phyloP scores from a whole-genome alignment of 495 filamentous ascomycete genomes.

The Lichina pygmaea region DNA sequence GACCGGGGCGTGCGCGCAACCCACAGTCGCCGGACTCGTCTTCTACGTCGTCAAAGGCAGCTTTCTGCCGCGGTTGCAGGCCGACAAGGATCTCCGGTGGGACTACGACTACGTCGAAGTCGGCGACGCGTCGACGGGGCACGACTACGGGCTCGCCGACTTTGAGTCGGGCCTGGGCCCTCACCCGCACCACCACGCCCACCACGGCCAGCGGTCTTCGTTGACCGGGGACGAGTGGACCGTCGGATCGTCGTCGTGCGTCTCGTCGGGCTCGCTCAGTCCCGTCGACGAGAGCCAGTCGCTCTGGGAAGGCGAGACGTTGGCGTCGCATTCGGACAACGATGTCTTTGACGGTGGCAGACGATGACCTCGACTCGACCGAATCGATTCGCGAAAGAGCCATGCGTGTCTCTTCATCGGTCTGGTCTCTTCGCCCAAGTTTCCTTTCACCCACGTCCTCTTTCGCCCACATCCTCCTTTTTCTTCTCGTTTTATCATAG shows the following conservation, averaged over 20 bases:
- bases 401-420: no score
- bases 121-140: slow-evolving; percentile 25
- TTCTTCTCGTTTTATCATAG: no score
- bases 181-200: slow-evolving; percentile 17
- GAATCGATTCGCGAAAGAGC: no score
- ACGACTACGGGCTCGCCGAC: slow-evolving; percentile 27
- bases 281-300: slow-evolving; percentile 32
- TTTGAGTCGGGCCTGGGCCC: slow-evolving; percentile 4
- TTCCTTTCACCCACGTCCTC: no score
- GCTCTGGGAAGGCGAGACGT: slow-evolving; percentile 31
- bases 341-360: not conserved
- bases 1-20: not conserved
- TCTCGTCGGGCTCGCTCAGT: slow-evolving; percentile 33
- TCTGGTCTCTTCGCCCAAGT: no score
- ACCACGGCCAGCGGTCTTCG: slow-evolving; percentile 13
- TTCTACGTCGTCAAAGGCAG: slow-evolving; percentile 58
- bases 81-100: slow-evolving; percentile 70
- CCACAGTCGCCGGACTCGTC: slow-evolving; percentile 35
- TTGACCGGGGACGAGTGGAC: slow-evolving; percentile 37
- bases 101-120: slow-evolving; percentile 83
- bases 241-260: slow-evolving; percentile 41
- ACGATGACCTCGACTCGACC: not conserved
- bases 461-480: no score
- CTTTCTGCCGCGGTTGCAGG: slow-evolving; percentile 57
- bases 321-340: slow-evolving; percentile 24